phyloP scores from a whole-genome alignment of 1,284 basidiomycete species.

The Ceratobasidium sp. region DNA sequence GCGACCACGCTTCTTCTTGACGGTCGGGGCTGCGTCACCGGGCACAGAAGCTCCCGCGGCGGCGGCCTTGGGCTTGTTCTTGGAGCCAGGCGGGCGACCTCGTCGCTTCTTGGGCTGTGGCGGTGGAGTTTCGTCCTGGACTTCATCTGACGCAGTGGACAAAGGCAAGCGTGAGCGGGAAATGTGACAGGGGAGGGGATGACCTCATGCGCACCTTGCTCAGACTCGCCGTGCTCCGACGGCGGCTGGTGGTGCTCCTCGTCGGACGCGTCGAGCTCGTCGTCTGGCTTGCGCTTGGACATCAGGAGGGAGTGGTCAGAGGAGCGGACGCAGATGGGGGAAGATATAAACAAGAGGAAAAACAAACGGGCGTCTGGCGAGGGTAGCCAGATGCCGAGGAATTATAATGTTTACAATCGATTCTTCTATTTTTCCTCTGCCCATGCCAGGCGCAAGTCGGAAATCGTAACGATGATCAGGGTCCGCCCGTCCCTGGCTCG shows the following conservation, averaged over 20 bases:
- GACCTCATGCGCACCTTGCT: conserved; percentile 38
- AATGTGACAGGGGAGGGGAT: conserved; percentile 33
- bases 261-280: conserved; percentile 37
- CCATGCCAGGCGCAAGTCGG: conserved; percentile 39
- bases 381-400: conserved; percentile 46
- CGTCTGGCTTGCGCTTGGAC: conserved; percentile 37
- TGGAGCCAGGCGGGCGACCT: conserved; percentile 48
- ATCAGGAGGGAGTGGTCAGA: conserved; percentile 20
- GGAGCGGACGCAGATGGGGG: conserved; percentile 44
- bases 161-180: conserved; percentile 29
- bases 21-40: conserved; percentile 52
- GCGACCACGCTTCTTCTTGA: conserved; percentile 49
- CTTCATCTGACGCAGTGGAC: conserved; percentile 36
- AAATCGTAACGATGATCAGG: conserved; percentile 40
- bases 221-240: conserved; percentile 38
- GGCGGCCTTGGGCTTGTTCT: conserved; percentile 56
- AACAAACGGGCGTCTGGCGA: conserved; percentile 42
- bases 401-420: conserved; percentile 45
- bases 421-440: conserved; percentile 44
- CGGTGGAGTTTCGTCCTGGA: conserved; percentile 36
- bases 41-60: conserved; percentile 67
- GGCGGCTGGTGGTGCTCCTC: conserved; percentile 32
- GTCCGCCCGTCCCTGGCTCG: conserved; percentile 19
- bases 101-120: conserved; percentile 46
- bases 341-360: conserved; percentile 43